phyloP scores from a whole-genome alignment of 306 rosid species.

The Cajanus cajan region DNA sequence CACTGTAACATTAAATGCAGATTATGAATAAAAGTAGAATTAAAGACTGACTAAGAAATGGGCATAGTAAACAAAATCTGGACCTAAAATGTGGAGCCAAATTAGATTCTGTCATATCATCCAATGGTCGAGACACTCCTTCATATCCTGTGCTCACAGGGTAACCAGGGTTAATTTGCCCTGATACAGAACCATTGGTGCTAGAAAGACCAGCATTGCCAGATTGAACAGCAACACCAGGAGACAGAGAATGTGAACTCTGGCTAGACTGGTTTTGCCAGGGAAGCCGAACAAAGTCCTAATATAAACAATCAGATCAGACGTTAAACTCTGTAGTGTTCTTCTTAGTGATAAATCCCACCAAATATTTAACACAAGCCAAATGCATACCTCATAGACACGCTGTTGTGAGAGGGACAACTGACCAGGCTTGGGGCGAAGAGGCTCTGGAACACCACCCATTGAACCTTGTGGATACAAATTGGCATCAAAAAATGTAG shows the following conservation, averaged over 20 bases:
- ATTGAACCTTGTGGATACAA: conserved; percentile 80
- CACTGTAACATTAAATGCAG: conserved; percentile 47
- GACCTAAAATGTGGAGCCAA: conserved; percentile 69
- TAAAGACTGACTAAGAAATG: not conserved
- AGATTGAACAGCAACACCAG: conserved; percentile 57
- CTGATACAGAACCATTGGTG: conserved; percentile 58
- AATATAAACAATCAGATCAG: conserved; percentile 27
- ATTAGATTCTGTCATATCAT: conserved; percentile 64
- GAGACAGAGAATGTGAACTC: conserved; percentile 63
- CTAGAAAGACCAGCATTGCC: conserved; percentile 54
- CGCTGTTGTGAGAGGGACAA: conserved; percentile 86
- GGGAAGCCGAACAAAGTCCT: conserved; percentile 98
- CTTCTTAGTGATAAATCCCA: not conserved
- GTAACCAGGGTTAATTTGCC: conserved; percentile 66
- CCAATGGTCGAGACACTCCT: conserved; percentile 68
- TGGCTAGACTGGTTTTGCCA: conserved; percentile 92
- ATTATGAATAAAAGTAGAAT: conserved; percentile 25
- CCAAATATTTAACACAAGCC: not conserved
- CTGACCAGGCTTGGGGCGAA: conserved; percentile 97
- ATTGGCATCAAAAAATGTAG: conserved; percentile 76
- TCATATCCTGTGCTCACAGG: conserved; percentile 66
- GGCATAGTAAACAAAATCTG: not conserved
- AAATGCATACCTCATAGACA: conserved; percentile 77
- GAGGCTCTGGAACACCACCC: conserved; percentile 93
- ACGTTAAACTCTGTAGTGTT: conserved; percentile 7